Conservation (phyloP, 23 red algal genomes). For the Gracilaria gracilis region DNA sequence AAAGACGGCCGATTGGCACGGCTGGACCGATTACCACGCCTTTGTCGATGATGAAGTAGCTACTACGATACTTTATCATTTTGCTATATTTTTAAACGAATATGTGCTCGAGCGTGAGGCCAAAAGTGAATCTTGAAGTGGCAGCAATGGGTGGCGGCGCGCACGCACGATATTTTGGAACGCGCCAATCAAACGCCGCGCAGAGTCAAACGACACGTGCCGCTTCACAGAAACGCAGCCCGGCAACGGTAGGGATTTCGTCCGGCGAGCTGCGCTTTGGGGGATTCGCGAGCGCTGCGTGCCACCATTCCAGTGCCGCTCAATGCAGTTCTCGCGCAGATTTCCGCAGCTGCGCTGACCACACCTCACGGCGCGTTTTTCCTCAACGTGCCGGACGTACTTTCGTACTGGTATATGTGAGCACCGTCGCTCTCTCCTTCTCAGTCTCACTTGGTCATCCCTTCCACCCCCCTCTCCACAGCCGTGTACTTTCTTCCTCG, state of each 20-base stretch:
- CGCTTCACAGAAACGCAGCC: not conserved
- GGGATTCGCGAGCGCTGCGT: slow-evolving; percentile 3
- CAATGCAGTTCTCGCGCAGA: slow-evolving; percentile 11
- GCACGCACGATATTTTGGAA: not conserved
- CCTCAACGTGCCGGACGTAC: no score
- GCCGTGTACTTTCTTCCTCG: not conserved
- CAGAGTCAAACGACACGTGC: not conserved
- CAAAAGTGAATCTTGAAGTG: no score
- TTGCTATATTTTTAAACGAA: not conserved
- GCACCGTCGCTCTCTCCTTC: no score
- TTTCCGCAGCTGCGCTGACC: not conserved
- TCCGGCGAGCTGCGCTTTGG: not conserved
- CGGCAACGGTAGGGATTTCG: not conserved
- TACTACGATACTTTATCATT: no score
- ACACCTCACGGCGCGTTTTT: not conserved
- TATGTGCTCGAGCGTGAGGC: not conserved
- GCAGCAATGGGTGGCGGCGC: no score
- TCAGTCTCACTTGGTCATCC: not conserved
- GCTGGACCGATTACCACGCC: not conserved
- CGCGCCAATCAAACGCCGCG: not conserved
- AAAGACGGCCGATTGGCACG: no score
- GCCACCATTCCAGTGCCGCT: not conserved
- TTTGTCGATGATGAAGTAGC: not conserved
- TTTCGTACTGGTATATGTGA: no score
- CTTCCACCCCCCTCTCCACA: no score